These are phyloP conservation scores for Elsinoe arachidis DNA, from an alignment of 2,329 filamentous ascomycete species.

Conservation along the genomic window DNA sequence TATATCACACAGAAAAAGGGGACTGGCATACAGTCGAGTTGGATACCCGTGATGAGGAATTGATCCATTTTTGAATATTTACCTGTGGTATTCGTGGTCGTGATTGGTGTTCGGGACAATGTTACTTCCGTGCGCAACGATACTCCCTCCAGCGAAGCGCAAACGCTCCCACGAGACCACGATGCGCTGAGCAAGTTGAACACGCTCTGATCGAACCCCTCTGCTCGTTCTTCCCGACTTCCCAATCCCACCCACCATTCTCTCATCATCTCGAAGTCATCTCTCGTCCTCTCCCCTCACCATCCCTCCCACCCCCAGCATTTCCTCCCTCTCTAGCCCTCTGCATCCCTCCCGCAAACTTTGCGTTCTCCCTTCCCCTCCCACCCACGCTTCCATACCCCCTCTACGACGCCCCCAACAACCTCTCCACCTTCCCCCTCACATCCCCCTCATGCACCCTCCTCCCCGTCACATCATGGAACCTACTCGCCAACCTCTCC, in stretches of 20 bases:
- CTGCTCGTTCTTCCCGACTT: too few relatives aligned
- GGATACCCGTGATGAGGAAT: neutral
- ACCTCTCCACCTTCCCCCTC: constrained; percentile 49
- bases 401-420: constrained; percentile 25
- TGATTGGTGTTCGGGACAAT: neutral
- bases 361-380: neutral
- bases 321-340: too few relatives aligned
- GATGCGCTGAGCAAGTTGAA: too few relatives aligned
- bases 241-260: too few relatives aligned
- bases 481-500: constrained; percentile 39
- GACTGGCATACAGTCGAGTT: neutral
- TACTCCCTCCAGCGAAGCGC: neutral
- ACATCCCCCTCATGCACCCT: constrained; percentile 53
- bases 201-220: too few relatives aligned
- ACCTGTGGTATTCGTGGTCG: neutral
- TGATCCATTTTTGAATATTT: neutral
- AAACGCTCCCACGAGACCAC: too few relatives aligned
- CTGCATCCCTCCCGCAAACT: neutral
- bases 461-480: constrained; percentile 43
- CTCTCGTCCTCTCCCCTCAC: too few relatives aligned
- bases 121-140: too few relatives aligned
- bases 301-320: too few relatives aligned
- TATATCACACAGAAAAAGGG: neutral
- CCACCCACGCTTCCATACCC: neutral
- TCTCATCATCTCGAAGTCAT: too few relatives aligned